A percentile compares a stretch with the other conserved stretches of the same genome.
Evolutionary conservation across 352 stramenopile genomes (phyloP).

Genomic region (Albugo laibachii): DNA sequence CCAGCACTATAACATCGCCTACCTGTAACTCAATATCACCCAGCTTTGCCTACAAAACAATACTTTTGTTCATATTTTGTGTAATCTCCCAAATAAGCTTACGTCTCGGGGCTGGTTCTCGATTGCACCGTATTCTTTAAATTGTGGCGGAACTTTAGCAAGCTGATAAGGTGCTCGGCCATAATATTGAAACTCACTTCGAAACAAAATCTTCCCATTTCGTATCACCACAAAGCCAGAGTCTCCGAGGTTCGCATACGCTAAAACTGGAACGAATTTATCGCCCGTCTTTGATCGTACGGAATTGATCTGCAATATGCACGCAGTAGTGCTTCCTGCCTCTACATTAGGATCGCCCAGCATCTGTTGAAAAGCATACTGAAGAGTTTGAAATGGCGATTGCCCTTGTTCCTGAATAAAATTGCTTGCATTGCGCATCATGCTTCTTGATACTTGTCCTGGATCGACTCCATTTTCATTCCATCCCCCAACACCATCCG

Average conservation of each 20-base stretch:
- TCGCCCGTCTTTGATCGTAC: conserved; percentile 7
- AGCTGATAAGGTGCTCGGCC: conserved; percentile 55
- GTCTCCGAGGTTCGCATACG: conserved; percentile 65
- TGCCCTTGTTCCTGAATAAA: conserved; percentile 17
- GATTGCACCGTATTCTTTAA: conserved; percentile 57
- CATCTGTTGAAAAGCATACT: conserved; percentile 33
- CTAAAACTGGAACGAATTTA: conserved; percentile 25
- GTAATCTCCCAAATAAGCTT: conserved; percentile 9
- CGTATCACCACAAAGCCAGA: conserved; percentile 61
- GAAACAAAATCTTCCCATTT: conserved; percentile 33
- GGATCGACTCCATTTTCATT: conserved; percentile 69
- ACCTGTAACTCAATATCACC: conserved; percentile 48
- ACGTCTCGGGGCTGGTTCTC: conserved; percentile 58
- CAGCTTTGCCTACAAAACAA: conserved; percentile 24
- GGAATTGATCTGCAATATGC: conserved; percentile 36
- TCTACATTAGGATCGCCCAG: conserved; percentile 45
- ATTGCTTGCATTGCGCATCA: conserved; percentile 41
- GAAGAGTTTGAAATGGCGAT: conserved; percentile 32
- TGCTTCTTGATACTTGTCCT: conserved; percentile 44
- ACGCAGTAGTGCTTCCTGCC: conserved; percentile 54
- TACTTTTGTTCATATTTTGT: background rate
- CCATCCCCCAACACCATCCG: conserved; percentile 56
- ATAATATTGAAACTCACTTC: conserved; percentile 65
- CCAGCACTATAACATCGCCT: conserved; percentile 54
- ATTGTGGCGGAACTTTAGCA: conserved; percentile 49